Evolutionary conservation across 495 filamentous ascomycete genomes (phyloP), one percentile per base, ranked within the genome.

Genomic region (Trypethelium eluteriae): DNA sequence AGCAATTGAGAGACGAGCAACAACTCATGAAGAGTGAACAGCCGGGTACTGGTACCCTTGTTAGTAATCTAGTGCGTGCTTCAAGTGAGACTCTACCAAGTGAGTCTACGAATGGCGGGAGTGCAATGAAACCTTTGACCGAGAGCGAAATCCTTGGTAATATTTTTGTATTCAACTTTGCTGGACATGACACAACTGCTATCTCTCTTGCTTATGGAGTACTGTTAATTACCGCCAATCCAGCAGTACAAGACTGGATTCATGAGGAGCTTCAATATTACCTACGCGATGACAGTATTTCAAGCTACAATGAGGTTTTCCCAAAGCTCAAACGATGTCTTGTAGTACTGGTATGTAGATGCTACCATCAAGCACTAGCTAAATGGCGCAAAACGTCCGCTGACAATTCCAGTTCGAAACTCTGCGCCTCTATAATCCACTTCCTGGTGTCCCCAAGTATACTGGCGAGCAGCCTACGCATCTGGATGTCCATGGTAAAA

Each of bases 151-250:
- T 84, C 34, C 70, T 77, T 10, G 80, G 82, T 35, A 84, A 84
- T 57, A 72, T 81, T 38, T 81, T 82, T 56, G 72, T 82, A 4
- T 79, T 81, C 67, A 79, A 77, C 16, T 73, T 84, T 34, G 82
- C 82, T 2, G 82, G 82, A 16, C 78, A 83, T 39, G 82, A 84
- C 46, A 83, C 82, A 0, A 78, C 81, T 11, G 77, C 82, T 2
- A 79, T 76, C 18, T 75, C 77, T 0, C 53, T 83, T n/a, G 68
- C 75, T 12, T 82, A 74, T 64, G 71, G 70, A 4, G 56, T 85
- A 2, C 38, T 80, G 2, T 72, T 80, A 5, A 65, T 84, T 16
- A 80, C 79, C 16, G 47, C 78, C 0, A 59, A 79, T 38, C 79
- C 72, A 10, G 64, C 66, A 3, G 39, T 70, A 14, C 70, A 72